Evolutionary conservation across 345 rosid genomes (phyloP), one percentile per base, ranked within the genome.

Genomic region (Turnera subulata): DNA sequence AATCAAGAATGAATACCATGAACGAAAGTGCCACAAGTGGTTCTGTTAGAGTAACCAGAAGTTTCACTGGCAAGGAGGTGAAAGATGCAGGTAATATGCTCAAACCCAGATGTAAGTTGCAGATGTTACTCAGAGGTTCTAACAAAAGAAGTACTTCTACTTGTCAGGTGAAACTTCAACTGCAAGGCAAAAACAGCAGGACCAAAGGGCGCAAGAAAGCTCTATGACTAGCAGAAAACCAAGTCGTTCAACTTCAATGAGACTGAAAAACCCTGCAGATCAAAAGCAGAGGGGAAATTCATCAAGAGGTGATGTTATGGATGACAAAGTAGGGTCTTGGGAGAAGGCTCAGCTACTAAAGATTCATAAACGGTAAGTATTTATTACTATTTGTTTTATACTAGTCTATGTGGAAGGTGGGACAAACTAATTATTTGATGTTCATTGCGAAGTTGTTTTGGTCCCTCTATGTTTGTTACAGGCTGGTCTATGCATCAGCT

Each of bases 261-360:
- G 68, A 67, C 62, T 66, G 13, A 35, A 16, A 43, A 43, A 24
- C 38, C 16, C 55, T 16, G 44, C n/a, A 33, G 66, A 54, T 14
- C 70, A 21, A 44, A 69, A 37, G 50, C 60, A 26, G 54, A 69
- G 35, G 35, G 69, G 63, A 22, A 46, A 33, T 55, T 47, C 46
- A 33, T 14, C 55, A 52, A 61, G 61, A 54, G 69, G 46, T 12
- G 60, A 57, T 40, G 64, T 61, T 40, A 58, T 2, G 12, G 71
- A 66, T 65, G 61, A 68, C 20, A 76, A 73, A 75, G 74, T 69
- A 50, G 85, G 82, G 64, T 65, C 94, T 22, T 84, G 98, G 96
- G 88, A 91, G 77, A 78, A 46, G 59, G 61, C 75, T 57, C 77
- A 74, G 47, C 68, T 81, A 23, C 64, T 76, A 47, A 82, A 73